Percentiles rank a stretch among this genome's conserved stretches.
Conservation (phyloP, 768 basidiomycete genomes). For the Lepiota venenata region DNA sequence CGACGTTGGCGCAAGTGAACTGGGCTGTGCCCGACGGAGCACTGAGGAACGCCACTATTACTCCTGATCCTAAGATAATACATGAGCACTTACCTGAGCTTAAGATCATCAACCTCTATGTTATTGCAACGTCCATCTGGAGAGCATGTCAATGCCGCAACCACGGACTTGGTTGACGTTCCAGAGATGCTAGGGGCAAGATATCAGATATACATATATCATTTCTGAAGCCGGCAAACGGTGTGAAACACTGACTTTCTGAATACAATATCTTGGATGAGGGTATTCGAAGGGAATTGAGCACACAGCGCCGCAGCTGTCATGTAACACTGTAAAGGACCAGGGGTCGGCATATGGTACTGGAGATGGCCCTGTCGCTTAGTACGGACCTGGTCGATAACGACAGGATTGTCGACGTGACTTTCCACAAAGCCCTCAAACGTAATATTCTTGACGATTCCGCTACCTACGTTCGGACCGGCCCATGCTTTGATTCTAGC, state of each 20-base stretch:
- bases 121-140: slow-evolving; percentile 48
- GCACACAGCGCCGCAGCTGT: slow-evolving; percentile 44
- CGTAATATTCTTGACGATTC: slow-evolving; percentile 55
- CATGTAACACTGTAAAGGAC: slow-evolving; percentile 40
- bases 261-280: slow-evolving; percentile 57
- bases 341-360: neutral
- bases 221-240: slow-evolving; percentile 4
- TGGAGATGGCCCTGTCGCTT: neutral
- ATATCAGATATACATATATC: no score
- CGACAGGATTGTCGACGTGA: slow-evolving; percentile 56
- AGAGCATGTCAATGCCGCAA: slow-evolving; percentile 55
- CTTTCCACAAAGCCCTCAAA: slow-evolving; percentile 48
- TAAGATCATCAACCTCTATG: slow-evolving; percentile 44
- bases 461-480: slow-evolving; percentile 54
- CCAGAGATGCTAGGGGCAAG: slow-evolving; percentile 46
- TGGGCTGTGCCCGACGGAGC: slow-evolving; percentile 38
- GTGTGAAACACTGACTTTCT: slow-evolving; percentile 32
- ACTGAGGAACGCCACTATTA: slow-evolving; percentile 19
- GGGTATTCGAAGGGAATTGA: slow-evolving; percentile 51
- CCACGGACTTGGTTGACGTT: slow-evolving; percentile 48
- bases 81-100: slow-evolving; percentile 35
- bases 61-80: neutral
- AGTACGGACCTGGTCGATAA: slow-evolving; percentile 48
- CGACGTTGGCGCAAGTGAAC: slow-evolving; percentile 54
- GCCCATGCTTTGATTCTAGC: slow-evolving; percentile 70